Base-by-base conservation (phyloP, 305 asterid species). In the Fraxinus sp. region DNA sequence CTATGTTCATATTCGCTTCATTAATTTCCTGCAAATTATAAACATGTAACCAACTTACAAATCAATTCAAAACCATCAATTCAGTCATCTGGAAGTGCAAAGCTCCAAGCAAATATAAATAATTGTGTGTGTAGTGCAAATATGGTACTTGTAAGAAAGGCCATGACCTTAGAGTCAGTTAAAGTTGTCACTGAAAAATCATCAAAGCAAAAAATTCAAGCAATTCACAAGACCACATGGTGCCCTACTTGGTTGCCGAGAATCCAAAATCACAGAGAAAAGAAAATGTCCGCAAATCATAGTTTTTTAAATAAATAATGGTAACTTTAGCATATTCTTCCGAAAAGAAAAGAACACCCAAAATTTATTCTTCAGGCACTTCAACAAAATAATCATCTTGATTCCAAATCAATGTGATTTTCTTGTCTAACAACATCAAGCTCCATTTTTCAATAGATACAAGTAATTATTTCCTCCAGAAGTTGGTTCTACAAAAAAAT, bases 61-160 rank as follows among this genome's bases (percentile, higher is more conserved):
- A 94, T 92, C 94, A 88, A 88, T 77, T 88, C 88, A 90, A 89
- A 86, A 92, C 91, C 97, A 93, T 90, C 94, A 88, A 89, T 91
- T 91, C 93, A 85, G 92, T 85, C 96, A 89, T 92, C 98, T 85
- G 89, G 92, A 88, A 86, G 89, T 83, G 88, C 90, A 87, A 74
- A 83, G 84, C 88, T 85, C 90, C 89, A 88, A 82, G 88, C 83
- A 76, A 80, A 87, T 64, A 82, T 88, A 85, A 82, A 84, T 84
- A 85, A 80, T 78, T 73, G 88, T 82, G 91, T 89, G 86, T 86
- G 84, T 80, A 75, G 79, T 79, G 88, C 90, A 85, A 72, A 88
- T 85, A 88, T 73, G 83, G 83, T 85, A 78, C 82, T 89, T 80
- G 80, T 55, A 84, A 35, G 76, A 84, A 78, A 79, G 76, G 41